Evolutionary conservation across 2,329 filamentous ascomycete genomes (phyloP).

Genomic region (Colletotrichum incanum): DNA sequence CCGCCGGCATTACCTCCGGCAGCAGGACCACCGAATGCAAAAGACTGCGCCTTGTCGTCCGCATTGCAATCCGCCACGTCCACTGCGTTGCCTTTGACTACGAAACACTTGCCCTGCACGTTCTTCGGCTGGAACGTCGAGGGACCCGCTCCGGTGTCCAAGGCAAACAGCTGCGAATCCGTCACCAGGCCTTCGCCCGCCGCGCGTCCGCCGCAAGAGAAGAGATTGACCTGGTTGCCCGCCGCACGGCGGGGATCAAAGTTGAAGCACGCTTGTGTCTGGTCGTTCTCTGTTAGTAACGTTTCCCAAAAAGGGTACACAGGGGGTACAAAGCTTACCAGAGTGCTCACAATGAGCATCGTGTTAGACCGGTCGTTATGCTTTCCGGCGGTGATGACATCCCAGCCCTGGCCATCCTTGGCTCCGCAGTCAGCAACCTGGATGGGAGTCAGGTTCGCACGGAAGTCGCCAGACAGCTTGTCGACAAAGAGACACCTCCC

Average conservation of each 20-base stretch:
- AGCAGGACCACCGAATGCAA: conserved; percentile 50
- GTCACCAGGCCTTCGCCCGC: conserved; percentile 67
- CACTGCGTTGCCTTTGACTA: conserved; percentile 59
- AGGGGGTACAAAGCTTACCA: conserved; percentile 52
- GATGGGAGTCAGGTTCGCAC: conserved; percentile 63
- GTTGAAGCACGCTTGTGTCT: conserved; percentile 72
- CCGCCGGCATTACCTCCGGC: neutral
- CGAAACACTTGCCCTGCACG: conserved; percentile 62
- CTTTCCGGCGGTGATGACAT: conserved; percentile 64
- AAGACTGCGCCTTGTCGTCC: conserved; percentile 60
- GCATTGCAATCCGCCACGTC: conserved; percentile 61
- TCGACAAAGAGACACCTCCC: conserved; percentile 64
- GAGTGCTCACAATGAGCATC: conserved; percentile 69
- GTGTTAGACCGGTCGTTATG: conserved; percentile 65
- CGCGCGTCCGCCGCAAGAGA: conserved; percentile 72
- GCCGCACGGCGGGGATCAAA: conserved; percentile 67
- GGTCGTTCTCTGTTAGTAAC: conserved; percentile 42
- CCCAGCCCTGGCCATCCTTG: conserved; percentile 62
- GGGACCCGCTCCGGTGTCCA: conserved; percentile 59
- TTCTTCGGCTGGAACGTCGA: conserved; percentile 63
- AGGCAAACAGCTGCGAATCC: conserved; percentile 67
- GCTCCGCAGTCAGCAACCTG: conserved; percentile 61
- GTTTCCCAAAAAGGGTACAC: no score
- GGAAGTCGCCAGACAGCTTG: conserved; percentile 63
- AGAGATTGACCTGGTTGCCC: conserved; percentile 69